Conservation (phyloP, 306 rosid species). For the Rosa multiflora region DNA sequence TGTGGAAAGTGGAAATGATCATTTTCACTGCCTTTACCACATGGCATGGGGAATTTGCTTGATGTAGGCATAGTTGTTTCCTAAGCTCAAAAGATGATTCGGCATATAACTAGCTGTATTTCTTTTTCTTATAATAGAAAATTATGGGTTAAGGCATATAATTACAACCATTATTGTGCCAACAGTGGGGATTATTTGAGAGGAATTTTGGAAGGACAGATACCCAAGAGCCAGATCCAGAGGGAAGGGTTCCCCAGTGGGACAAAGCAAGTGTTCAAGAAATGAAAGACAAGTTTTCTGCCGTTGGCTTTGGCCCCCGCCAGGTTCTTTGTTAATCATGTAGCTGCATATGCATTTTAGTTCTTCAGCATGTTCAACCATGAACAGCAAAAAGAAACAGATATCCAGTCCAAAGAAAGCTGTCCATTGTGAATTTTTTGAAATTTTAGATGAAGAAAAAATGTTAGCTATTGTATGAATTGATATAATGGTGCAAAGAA, state of each 20-base stretch:
- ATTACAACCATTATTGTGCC: conserved; percentile 29
- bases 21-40: background rate
- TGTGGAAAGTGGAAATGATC: background rate
- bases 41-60: background rate
- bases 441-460: background rate
- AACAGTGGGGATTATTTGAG: conserved; percentile 91
- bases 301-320: conserved; percentile 94
- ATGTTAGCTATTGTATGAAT: background rate
- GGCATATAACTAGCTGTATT: background rate
- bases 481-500: too few relatives aligned
- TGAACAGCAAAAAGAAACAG: background rate
- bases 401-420: background rate
- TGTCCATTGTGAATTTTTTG: background rate
- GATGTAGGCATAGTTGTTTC: conserved; percentile 1
- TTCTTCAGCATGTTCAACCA: background rate
- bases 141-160: background rate
- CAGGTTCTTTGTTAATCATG: conserved; percentile 50
- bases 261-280: conserved; percentile 77
- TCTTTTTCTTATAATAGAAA: background rate
- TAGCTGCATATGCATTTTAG: conserved; percentile 11
- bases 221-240: conserved; percentile 88
- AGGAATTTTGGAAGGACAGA: conserved; percentile 82
- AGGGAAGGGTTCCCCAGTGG: conserved; percentile 90
- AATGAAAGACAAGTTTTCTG: conserved; percentile 82
- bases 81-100: background rate